Evolutionary conservation across 352 stramenopile species (phyloP).

Genomic region (Nothophytophthora sp.): DNA sequence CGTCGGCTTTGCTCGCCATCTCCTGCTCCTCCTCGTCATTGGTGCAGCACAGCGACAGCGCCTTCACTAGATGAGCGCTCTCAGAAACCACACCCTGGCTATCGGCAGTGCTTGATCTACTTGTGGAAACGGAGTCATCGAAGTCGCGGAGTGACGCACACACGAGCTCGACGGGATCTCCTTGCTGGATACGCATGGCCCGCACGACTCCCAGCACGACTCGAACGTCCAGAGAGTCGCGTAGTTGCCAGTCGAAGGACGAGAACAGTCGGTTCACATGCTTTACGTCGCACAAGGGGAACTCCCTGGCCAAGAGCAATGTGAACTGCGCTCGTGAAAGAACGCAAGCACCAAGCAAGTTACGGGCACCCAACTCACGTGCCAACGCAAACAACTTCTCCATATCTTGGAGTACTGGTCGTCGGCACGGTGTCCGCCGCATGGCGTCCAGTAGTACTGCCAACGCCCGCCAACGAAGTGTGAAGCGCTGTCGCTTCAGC

Average conservation of each 20-base stretch:
- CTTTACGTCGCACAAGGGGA: conserved; percentile 39
- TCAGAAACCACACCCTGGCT: conserved; percentile 12
- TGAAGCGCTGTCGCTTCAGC: conserved; percentile 36
- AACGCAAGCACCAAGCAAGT: conserved; percentile 31
- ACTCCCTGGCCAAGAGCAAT: conserved; percentile 47
- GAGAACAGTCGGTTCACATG: conserved; percentile 63
- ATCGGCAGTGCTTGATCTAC: conserved; percentile 8
- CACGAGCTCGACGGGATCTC: conserved; percentile 49
- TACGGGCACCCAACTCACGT: conserved; percentile 51
- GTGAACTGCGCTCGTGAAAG: conserved; percentile 49
- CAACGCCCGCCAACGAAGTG: conserved; percentile 52
- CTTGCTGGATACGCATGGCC: conserved; percentile 61
- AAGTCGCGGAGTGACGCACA: conserved; percentile 46
- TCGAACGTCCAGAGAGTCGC: conserved; percentile 52
- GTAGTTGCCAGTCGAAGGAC: conserved; percentile 53
- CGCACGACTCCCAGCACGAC: conserved; percentile 51
- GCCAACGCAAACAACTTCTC: conserved; percentile 58
- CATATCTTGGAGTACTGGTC: conserved; percentile 65
- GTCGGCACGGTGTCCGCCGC: conserved; percentile 52
- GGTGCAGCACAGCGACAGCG: conserved; percentile 41
- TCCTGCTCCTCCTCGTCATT: conserved; percentile 44
- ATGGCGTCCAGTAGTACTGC: conserved; percentile 50
- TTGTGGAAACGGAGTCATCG: conserved; percentile 28
- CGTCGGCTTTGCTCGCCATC: conserved; percentile 18
- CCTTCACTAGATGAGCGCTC: conserved; percentile 2